Conservation (phyloP, 2,329 filamentous ascomycete genomes). For the Fusarium palustre region DNA sequence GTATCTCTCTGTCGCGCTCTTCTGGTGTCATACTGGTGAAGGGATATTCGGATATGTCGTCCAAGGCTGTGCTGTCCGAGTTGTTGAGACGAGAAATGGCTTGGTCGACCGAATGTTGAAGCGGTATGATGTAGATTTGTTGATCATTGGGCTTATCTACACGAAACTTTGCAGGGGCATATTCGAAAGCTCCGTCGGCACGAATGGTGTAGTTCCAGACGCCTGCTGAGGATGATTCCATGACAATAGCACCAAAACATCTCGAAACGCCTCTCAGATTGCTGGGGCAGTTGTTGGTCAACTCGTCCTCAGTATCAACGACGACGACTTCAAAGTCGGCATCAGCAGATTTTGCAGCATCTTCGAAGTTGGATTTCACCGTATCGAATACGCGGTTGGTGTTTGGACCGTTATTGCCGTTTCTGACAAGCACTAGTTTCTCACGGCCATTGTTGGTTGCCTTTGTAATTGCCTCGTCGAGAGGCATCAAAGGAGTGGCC, state of each 20-base stretch:
- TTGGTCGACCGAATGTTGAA: slow-evolving; percentile 82
- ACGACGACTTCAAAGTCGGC: slow-evolving; percentile 67
- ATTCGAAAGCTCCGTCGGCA: slow-evolving; percentile 74
- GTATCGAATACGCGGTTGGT: slow-evolving; percentile 77
- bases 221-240: slow-evolving; percentile 79
- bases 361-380: slow-evolving; percentile 68
- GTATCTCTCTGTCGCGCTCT: slow-evolving; percentile 74
- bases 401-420: slow-evolving; percentile 73
- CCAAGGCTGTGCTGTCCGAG: slow-evolving; percentile 53
- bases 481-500: slow-evolving; percentile 69
- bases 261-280: slow-evolving; percentile 73
- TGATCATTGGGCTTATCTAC: slow-evolving; percentile 77
- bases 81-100: slow-evolving; percentile 72
- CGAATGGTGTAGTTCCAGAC: slow-evolving; percentile 90
- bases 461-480: slow-evolving; percentile 71
- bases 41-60: slow-evolving; percentile 70
- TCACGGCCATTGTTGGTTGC: slow-evolving; percentile 69
- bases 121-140: slow-evolving; percentile 80
- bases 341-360: slow-evolving; percentile 64
- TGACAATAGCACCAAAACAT: slow-evolving; percentile 80
- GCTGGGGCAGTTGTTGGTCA: slow-evolving; percentile 72
- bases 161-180: slow-evolving; percentile 70
- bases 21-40: slow-evolving; percentile 79
- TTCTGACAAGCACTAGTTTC: slow-evolving; percentile 83
- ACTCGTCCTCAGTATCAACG: slow-evolving; percentile 65